Percentiles rank a stretch among this genome's conserved stretches.
phyloP scores from a whole-genome alignment of 2,329 filamentous ascomycete genomes.

The Simplicillium aogashimaense region DNA sequence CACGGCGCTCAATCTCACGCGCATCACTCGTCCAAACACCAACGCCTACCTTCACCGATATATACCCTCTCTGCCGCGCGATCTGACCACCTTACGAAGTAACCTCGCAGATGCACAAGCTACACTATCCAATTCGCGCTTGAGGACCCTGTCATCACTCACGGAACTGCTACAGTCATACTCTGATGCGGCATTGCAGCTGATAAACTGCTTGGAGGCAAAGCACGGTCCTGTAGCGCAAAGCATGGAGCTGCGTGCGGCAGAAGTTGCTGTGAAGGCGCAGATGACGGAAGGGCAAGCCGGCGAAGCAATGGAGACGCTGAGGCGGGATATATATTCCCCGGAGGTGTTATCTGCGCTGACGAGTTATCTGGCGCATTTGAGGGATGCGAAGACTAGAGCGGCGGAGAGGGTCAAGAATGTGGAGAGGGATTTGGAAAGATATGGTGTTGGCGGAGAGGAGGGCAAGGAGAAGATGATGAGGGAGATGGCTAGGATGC shows the following conservation, averaged over 20 bases:
- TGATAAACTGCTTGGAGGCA: conserved; percentile 41
- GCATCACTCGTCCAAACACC: conserved; percentile 32
- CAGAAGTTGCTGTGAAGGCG: conserved; percentile 32
- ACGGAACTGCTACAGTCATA: conserved; percentile 28
- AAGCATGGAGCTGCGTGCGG: conserved; percentile 39
- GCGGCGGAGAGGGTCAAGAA: conserved; percentile 31
- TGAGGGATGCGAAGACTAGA: conserved; percentile 37
- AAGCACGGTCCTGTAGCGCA: conserved; percentile 45
- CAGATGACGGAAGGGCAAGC: conserved; percentile 29
- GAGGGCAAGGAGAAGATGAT: conserved; percentile 36
- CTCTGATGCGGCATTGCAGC: conserved; percentile 25
- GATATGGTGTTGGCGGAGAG: conserved; percentile 32
- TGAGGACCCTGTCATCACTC: conserved; percentile 25
- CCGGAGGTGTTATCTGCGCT: conserved; percentile 32
- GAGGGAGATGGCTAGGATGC: conserved; percentile 42
- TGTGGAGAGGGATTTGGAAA: conserved; percentile 31
- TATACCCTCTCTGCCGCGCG: conserved; percentile 36
- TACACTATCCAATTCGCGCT: conserved; percentile 26
- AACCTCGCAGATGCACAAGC: conserved; percentile 18
- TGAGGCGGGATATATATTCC: conserved; percentile 32
- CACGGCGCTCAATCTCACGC: conserved; percentile 30
- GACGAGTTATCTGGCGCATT: conserved; percentile 34
- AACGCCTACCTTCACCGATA: conserved; percentile 50
- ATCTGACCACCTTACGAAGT: conserved; percentile 25
- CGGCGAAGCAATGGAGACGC: conserved; percentile 20